Evolutionary conservation across 306 rosid genomes (phyloP).

Genomic region (Rosa lucieae): DNA sequence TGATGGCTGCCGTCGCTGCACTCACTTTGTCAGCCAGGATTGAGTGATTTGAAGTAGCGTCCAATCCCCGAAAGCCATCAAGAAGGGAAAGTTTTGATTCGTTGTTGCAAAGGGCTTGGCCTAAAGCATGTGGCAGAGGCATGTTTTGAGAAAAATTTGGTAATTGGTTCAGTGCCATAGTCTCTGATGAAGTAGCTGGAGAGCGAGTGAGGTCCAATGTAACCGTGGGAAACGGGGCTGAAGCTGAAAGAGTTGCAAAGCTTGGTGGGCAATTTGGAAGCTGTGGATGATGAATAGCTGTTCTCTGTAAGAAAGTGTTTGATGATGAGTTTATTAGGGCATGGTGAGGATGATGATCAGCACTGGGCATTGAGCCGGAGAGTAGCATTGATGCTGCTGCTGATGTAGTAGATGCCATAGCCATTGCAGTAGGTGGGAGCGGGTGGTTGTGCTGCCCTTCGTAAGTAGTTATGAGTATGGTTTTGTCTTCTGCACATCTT

Average conservation of each 20-base stretch:
- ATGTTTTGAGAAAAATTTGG: constrained; percentile 12
- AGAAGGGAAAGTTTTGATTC: constrained; percentile 7
- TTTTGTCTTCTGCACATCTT: constrained; percentile 66
- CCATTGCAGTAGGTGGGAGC: constrained; percentile 68
- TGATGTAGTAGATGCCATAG: constrained; percentile 72
- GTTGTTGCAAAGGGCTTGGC: constrained; percentile 17
- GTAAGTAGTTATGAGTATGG: constrained; percentile 61
- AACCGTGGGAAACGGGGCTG: constrained; percentile 80
- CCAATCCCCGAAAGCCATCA: constrained; percentile 31
- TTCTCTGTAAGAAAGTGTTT: constrained; percentile 29
- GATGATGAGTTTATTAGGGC: constrained; percentile 32
- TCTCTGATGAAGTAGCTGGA: constrained; percentile 16
- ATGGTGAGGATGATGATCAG: constrained; percentile 37
- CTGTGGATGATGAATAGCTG: constrained; percentile 12
- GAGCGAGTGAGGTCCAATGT: constrained; percentile 60
- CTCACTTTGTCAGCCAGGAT: constrained; percentile 34
- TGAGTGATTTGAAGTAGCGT: not conserved
- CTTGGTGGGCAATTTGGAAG: constrained; percentile 31
- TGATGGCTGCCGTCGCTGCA: constrained; percentile 56
- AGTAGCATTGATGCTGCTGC: constrained; percentile 73
- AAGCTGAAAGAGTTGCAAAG: constrained; percentile 64
- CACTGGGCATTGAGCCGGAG: constrained; percentile 61
- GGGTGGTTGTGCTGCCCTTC: constrained; percentile 83
- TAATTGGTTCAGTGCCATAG: constrained; percentile 1
- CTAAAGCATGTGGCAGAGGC: constrained; percentile 27